A percentile compares a stretch with the other conserved stretches of the same genome.
Evolutionary conservation across 306 rosid species (phyloP).

Genomic region (Medicago arabica): DNA sequence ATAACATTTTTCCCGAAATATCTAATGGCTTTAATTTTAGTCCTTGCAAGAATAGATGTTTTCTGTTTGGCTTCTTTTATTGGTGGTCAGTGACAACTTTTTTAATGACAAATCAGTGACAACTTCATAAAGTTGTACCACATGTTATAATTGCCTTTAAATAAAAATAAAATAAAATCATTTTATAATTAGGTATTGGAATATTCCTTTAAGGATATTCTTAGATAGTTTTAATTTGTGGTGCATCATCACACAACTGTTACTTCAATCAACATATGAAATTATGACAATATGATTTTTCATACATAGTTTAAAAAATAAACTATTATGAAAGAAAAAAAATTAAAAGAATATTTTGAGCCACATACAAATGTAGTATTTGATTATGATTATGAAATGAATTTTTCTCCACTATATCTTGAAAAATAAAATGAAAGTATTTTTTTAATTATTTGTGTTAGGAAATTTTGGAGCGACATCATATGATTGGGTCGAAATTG

Average conservation of each 20-base stretch:
- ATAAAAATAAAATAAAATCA: too few relatives aligned
- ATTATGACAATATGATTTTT: neutral
- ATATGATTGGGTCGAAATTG: constrained; percentile 46
- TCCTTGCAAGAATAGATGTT: constrained; percentile 8
- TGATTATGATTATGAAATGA: neutral
- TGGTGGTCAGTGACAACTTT: neutral
- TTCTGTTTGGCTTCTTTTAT: neutral
- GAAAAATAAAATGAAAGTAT: neutral
- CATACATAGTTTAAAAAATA: neutral
- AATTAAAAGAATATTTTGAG: too few relatives aligned
- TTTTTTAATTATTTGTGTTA: constrained; percentile 20
- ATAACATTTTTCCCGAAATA: neutral
- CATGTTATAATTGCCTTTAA: neutral
- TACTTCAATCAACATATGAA: neutral
- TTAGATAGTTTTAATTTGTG: neutral
- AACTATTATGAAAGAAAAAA: neutral
- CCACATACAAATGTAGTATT: too few relatives aligned
- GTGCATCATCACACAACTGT: neutral
- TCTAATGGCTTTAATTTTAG: constrained; percentile 16
- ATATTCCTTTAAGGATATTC: neutral
- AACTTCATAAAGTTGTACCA: constrained; percentile 27
- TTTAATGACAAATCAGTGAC: too few relatives aligned
- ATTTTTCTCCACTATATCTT: neutral
- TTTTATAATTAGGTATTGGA: neutral
- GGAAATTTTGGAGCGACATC: constrained; percentile 65